Conservation (phyloP, 1,139 yeast species). For the Eremothecium sinecaudum region DNA sequence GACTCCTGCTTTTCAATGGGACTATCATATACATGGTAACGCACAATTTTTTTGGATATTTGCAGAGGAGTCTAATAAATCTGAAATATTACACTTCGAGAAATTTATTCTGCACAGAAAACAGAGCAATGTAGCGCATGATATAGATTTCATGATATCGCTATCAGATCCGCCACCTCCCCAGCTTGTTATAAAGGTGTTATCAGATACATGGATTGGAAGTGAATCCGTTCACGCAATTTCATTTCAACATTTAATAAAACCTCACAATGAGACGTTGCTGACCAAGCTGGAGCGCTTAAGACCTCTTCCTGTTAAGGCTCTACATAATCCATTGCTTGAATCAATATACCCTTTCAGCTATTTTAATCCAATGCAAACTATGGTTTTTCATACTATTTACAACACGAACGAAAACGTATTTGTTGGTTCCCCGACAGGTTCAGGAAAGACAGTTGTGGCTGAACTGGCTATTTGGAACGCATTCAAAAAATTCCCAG, state of each 20-base stretch:
- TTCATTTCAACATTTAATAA: conserved; percentile 81
- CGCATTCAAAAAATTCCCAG: conserved; percentile 73
- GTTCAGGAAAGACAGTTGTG: conserved; percentile 96
- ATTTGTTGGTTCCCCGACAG: conserved; percentile 96
- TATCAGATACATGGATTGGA: conserved; percentile 87
- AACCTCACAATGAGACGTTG: conserved; percentile 80
- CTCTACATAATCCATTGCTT: conserved; percentile 58
- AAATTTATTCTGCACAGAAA: conserved; percentile 58
- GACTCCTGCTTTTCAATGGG: conserved; percentile 80
- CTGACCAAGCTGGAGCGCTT: conserved; percentile 70
- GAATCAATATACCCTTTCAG: conserved; percentile 73
- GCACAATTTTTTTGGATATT: conserved; percentile 88
- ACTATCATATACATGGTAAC: conserved; percentile 66
- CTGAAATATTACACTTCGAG: conserved; percentile 72
- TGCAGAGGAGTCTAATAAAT: conserved; percentile 75
- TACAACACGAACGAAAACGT: conserved; percentile 73
- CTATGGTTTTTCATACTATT: conserved; percentile 87
- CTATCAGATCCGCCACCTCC: conserved; percentile 80
- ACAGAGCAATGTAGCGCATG: conserved; percentile 51
- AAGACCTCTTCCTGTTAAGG: conserved; percentile 79
- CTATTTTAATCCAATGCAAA: conserved; percentile 97
- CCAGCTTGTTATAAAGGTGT: conserved; percentile 67
- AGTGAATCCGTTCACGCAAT: conserved; percentile 69
- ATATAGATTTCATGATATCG: conserved; percentile 88
- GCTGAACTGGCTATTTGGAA: conserved; percentile 98